phyloP scores from a whole-genome alignment of 768 basidiomycete genomes.

The Amanita polypyramis region DNA sequence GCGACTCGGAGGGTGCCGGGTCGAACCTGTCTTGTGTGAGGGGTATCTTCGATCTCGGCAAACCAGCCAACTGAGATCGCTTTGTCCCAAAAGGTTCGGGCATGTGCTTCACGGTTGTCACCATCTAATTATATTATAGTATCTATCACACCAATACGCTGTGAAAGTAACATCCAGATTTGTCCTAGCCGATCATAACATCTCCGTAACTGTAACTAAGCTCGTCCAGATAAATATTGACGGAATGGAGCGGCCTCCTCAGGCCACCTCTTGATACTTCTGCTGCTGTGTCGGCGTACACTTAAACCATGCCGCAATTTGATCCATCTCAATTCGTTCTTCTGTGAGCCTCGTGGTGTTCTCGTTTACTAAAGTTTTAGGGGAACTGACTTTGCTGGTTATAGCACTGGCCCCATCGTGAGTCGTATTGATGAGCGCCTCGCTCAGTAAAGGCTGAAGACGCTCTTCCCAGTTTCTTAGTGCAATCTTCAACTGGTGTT shows the following conservation, averaged over 20 bases:
- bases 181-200: background rate
- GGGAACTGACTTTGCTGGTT: background rate
- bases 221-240: constrained; percentile 2
- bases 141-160: no score
- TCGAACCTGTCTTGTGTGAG: no score
- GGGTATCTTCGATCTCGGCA: no score
- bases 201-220: background rate
- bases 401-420: constrained; percentile 4
- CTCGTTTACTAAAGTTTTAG: background rate
- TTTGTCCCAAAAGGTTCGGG: no score
- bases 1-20: no score
- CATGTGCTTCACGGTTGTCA: no score
- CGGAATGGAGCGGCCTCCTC: background rate
- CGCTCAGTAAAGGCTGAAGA: background rate
- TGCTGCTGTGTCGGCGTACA: background rate
- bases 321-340: constrained; percentile 3
- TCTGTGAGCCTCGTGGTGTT: background rate
- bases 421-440: background rate
- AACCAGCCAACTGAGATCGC: no score
- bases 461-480: background rate
- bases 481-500: constrained; percentile 2
- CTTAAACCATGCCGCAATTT: background rate
- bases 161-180: constrained; percentile 1
- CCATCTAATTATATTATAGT: no score
- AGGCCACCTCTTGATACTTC: background rate